Percentiles rank a stretch among this genome's conserved stretches.
Evolutionary conservation across 108 stramenopile species (phyloP).

Genomic region (Nannochloropsis salina): DNA sequence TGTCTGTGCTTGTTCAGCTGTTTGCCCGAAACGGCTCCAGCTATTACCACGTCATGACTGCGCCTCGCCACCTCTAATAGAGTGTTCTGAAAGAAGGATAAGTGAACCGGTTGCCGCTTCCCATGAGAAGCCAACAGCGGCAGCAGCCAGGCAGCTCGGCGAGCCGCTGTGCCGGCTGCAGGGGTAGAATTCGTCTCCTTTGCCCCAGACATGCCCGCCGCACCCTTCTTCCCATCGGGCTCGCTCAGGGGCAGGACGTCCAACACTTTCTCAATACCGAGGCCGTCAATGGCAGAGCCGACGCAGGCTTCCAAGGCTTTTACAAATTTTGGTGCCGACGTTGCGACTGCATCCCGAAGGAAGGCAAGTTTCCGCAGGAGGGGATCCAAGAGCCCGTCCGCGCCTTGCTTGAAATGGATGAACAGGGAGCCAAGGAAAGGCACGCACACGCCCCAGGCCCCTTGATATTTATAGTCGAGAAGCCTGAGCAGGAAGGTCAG

Average conservation of each 20-base stretch:
- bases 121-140: slow-evolving; percentile 42
- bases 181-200: neutral
- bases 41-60: slow-evolving; percentile 26
- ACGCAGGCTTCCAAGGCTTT: neutral
- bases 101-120: slow-evolving; percentile 28
- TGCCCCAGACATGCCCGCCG: slow-evolving; percentile 34
- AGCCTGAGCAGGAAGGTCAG: neutral
- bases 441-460: slow-evolving; percentile 38
- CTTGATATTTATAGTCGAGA: slow-evolving; percentile 32
- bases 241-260: slow-evolving; percentile 31
- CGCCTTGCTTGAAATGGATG: slow-evolving; percentile 31
- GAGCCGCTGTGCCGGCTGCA: neutral
- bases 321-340: neutral
- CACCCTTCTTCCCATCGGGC: slow-evolving; percentile 25
- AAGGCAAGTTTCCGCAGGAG: neutral
- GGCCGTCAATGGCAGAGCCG: slow-evolving; percentile 41
- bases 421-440: slow-evolving; percentile 47
- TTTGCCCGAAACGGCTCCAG: neutral
- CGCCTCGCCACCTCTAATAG: slow-evolving; percentile 39
- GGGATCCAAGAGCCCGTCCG: neutral
- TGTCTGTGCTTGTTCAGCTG: neutral
- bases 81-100: slow-evolving; percentile 37
- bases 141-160: slow-evolving; percentile 4
- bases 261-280: slow-evolving; percentile 41
- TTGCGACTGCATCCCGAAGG: slow-evolving; percentile 9